Base-by-base conservation (phyloP, 768 basidiomycete genomes). In the Udeniomyces megalosporus region DNA sequence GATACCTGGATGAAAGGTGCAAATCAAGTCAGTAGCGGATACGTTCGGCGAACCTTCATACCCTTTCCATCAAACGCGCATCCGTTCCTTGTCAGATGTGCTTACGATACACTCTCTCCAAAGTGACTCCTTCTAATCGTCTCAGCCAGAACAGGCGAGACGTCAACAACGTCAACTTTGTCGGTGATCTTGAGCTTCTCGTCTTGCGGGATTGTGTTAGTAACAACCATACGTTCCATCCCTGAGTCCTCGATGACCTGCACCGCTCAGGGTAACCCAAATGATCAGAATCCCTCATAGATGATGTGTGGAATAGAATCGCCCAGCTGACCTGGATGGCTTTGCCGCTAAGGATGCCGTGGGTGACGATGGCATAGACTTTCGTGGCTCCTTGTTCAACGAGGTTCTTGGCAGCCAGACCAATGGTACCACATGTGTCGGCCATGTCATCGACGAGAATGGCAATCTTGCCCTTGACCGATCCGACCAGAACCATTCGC, bases 391-490 rank as follows among this genome's bases (percentile, higher is more conserved):
- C 95, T 64, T 85, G 85, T 69, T 95, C 90, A 53, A 84, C 77
- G 50, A 99, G 78, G n/a, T 88, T 86, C 49, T 81, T 81, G 7
- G 83, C 83, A 12, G 95, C 95, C 15, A 93, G 76, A 15, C 81
- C 78, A 31, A 97, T 78, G n/a, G 95, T 97, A 42, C 78, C 80
- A 14, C 92, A 93, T 5, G 88, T 89, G 72, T 99, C 95, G 70
- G 95, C 85, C 93, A 99, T 97, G 71, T 99, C 95, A 72, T 99
- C 95, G 35, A 99, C 88, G 50, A 99, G 80, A 70, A 99, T 88
- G 44, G 88, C 91, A 58, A 91, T 80, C 86, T 95, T 96, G 77
- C 84, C 90, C 66, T 78, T 80, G 60, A 97, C 95, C 70, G 90
- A 85, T 12, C 95, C 95, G 62, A 99, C 93, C 57, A 99, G 79